phyloP scores from a whole-genome alignment of 345 rosid genomes.

The Citrus mangshanensis region DNA sequence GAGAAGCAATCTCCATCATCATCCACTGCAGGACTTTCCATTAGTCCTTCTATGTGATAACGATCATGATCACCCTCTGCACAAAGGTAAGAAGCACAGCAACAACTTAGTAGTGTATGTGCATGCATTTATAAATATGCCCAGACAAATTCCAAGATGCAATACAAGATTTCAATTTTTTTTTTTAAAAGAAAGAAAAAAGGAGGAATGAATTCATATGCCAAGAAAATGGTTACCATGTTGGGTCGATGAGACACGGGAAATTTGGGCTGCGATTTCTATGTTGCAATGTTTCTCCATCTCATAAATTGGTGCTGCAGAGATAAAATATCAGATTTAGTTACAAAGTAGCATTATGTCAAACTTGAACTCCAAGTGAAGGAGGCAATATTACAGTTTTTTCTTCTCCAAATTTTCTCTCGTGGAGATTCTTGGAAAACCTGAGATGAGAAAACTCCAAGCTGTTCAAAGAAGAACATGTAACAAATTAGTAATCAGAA shows the following conservation, averaged over 20 bases:
- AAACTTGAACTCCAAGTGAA: slow-evolving; percentile 18
- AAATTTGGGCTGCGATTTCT: slow-evolving; percentile 87
- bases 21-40: slow-evolving; percentile 94
- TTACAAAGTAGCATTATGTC: slow-evolving; percentile 4
- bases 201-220: not conserved
- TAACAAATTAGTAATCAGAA: slow-evolving; percentile 7
- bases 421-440: slow-evolving; percentile 91
- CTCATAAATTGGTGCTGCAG: slow-evolving; percentile 85
- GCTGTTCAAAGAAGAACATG: slow-evolving; percentile 50
- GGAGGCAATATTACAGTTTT: slow-evolving; percentile 51
- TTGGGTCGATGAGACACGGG: slow-evolving; percentile 50
- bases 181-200: not conserved
- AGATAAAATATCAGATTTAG: slow-evolving; percentile 19
- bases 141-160: not conserved
- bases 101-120: not conserved
- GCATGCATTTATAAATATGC: not conserved
- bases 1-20: slow-evolving; percentile 94
- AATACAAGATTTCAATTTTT: not conserved
- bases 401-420: slow-evolving; percentile 70
- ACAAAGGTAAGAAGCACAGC: slow-evolving; percentile 11
- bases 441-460: slow-evolving; percentile 95
- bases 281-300: slow-evolving; percentile 97
- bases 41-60: slow-evolving; percentile 81
- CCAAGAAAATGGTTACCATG: slow-evolving; percentile 28
- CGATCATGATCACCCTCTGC: slow-evolving; percentile 72